A percentile compares a stretch with the other conserved stretches of the same genome.
Conservation (phyloP, 129 eudicot species). For the Daucus carota region DH1_v3.0 NC_030381.2:53705501-53706000, state of each 20-base stretch:
- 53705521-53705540: conserved; percentile 77
- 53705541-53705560: conserved; percentile 54
- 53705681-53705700: not conserved
- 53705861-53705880: not conserved
- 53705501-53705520: conserved; percentile 83
- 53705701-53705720: not conserved
- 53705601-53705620: not conserved
- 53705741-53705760: too few species aligned
- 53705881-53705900: not conserved
- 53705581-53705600: conserved; percentile 50
- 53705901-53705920: not conserved
- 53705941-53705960: not conserved
- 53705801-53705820: too few species aligned
- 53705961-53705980: not conserved
- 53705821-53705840: too few species aligned
- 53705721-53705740: too few species aligned
- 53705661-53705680: not conserved
- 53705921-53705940: not conserved
- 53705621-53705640: too few species aligned
- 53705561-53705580: conserved; percentile 40
- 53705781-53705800: too few species aligned
- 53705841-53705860: too few species aligned
- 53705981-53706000: not conserved
- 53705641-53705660: not conserved
- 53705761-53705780: too few species aligned